Evolutionary conservation across 1,139 yeast species (phyloP).

Genomic region (Pneumocystis carinii): DNA sequence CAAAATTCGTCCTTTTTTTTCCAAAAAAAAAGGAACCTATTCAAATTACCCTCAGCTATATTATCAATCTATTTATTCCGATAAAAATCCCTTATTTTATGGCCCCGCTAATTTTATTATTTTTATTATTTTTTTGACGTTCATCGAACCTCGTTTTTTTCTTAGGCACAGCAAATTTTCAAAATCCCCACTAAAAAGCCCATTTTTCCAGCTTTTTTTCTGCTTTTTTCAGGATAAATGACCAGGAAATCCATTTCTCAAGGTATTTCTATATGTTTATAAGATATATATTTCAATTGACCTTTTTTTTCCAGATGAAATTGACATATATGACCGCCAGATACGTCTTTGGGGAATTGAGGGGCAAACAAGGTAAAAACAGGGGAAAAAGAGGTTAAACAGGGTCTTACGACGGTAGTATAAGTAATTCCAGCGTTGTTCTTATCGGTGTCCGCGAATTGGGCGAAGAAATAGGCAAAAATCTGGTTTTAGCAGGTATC

Average conservation of each 20-base stretch:
- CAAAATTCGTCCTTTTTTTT: no score
- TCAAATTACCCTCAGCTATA: no score
- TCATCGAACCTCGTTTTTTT: no score
- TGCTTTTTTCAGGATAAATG: background rate
- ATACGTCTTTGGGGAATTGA: conserved; percentile 93
- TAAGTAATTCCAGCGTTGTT: conserved; percentile 59
- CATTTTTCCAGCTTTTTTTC: background rate
- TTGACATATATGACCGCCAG: conserved; percentile 87
- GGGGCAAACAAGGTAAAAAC: conserved; percentile 42
- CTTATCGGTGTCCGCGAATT: conserved; percentile 55
- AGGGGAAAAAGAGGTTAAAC: background rate
- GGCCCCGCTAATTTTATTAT: no score
- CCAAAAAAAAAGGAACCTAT: no score
- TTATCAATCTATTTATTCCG: no score
- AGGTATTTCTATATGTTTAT: background rate
- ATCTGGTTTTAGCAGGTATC: conserved; percentile 76
- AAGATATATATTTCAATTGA: background rate
- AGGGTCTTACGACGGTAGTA: conserved; percentile 23
- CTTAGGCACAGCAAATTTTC: no score
- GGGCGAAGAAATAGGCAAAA: conserved; percentile 70
- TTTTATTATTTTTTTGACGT: no score
- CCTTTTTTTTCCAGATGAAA: conserved; percentile 40
- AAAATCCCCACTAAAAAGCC: no score
- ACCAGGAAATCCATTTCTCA: background rate
- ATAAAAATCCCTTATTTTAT: no score